phyloP scores from a whole-genome alignment of 2,329 filamentous ascomycete genomes.

The Penicillium sp. region DNA sequence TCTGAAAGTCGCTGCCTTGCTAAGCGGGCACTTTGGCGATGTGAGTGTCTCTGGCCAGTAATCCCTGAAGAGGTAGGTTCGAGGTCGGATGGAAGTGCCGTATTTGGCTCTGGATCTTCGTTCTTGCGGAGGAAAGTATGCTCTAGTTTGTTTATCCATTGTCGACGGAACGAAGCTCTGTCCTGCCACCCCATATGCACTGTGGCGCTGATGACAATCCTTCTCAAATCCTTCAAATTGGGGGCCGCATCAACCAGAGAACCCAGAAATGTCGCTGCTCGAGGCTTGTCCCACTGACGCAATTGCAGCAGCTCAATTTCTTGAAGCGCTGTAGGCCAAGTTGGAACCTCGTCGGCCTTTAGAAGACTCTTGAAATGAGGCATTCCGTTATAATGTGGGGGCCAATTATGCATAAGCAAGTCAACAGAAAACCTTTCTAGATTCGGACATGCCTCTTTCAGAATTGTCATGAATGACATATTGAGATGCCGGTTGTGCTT shows the following conservation, averaged over 20 bases:
- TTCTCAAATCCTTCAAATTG: conserved; percentile 62
- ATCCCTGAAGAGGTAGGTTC: neutral
- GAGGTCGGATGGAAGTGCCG: neutral
- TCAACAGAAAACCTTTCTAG: conserved; percentile 72
- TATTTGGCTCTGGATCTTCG: conserved; percentile 12
- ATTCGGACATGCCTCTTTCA: conserved; percentile 65
- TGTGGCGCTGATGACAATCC: conserved; percentile 70
- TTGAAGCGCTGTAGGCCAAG: conserved; percentile 71
- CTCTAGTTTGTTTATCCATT: conserved; percentile 70
- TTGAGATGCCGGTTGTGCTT: conserved; percentile 77
- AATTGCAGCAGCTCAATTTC: conserved; percentile 72
- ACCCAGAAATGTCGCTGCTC: conserved; percentile 72
- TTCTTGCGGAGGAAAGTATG: conserved; percentile 42
- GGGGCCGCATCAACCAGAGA: conserved; percentile 71
- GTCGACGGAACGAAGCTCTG: conserved; percentile 71
- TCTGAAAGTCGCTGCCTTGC: conserved; percentile 27
- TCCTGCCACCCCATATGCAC: conserved; percentile 76
- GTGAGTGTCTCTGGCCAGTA: conserved; percentile 24
- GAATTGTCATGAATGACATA: conserved; percentile 65
- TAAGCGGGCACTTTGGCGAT: conserved; percentile 37
- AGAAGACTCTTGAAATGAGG: conserved; percentile 71
- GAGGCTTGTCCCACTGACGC: conserved; percentile 66
- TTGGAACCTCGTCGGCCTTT: conserved; percentile 56
- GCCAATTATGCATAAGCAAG: conserved; percentile 70
- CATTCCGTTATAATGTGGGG: conserved; percentile 65